These are phyloP conservation scores for Rhexocercosporidium sp. DNA, from an alignment of 2,329 filamentous ascomycete genomes.

Conservation along the genomic window DNA sequence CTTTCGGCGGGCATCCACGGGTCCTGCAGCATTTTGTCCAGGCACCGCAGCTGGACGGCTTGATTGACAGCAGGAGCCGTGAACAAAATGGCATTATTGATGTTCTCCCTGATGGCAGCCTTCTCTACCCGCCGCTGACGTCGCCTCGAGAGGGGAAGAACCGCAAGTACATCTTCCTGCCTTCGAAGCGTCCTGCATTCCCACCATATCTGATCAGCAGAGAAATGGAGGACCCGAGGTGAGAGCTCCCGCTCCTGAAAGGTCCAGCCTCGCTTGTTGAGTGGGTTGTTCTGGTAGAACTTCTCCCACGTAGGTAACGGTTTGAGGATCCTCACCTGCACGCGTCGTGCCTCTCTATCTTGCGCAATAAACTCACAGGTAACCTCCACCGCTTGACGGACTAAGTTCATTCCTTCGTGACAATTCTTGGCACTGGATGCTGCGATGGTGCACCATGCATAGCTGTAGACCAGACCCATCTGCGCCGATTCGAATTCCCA, in stretches of 20 bases:
- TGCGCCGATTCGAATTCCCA: neutral
- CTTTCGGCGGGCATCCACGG: too few relatives aligned
- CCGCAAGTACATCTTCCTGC: neutral
- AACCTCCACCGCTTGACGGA: neutral
- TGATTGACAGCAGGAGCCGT: neutral
- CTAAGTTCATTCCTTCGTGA: neutral
- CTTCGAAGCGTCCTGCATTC: neutral
- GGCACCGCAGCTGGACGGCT: constrained; percentile 3
- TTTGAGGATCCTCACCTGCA: neutral
- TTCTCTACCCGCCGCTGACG: neutral
- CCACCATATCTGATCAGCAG: neutral
- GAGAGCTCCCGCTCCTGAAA: neutral
- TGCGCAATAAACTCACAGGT: neutral
- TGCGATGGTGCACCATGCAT: neutral
- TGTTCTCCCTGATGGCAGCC: neutral
- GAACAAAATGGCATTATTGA: neutral
- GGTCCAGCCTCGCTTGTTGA: constrained; percentile 1
- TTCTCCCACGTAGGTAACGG: neutral
- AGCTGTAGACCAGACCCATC: neutral
- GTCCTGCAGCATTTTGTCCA: constrained; percentile 8
- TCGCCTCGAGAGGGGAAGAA: neutral
- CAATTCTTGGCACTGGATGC: neutral
- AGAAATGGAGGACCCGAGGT: neutral
- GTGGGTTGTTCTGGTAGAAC: neutral
- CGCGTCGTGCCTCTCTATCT: neutral